Percentiles rank a stretch among this genome's conserved stretches.
These are phyloP conservation scores for Stevia rebaudiana DNA, from an alignment of 140 eudicot species.

Conservation along the genomic window DNA sequence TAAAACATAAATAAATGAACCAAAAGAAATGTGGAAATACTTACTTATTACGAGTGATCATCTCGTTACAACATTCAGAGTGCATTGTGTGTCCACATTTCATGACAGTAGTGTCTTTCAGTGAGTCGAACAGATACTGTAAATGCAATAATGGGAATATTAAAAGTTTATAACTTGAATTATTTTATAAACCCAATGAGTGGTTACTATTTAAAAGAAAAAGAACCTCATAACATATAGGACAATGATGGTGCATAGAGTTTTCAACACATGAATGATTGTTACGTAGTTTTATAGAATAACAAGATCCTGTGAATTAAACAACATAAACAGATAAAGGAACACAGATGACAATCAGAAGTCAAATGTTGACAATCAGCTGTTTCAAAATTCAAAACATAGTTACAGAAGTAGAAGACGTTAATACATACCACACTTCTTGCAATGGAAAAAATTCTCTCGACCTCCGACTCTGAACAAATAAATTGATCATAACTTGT, in stretches of 20 bases:
- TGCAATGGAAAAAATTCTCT: slow-evolving; percentile 88
- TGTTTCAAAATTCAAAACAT: neutral
- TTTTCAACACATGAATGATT: slow-evolving; percentile 65
- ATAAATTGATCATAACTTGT: neutral
- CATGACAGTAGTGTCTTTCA: slow-evolving; percentile 85
- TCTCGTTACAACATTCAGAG: slow-evolving; percentile 71
- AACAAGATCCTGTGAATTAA: slow-evolving; percentile 64
- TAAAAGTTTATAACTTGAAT: neutral
- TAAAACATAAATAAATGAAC: neutral
- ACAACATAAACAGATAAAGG: slow-evolving; percentile 12
- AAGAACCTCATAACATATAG: slow-evolving; percentile 90
- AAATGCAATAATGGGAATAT: slow-evolving; percentile 4
- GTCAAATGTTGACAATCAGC: neutral
- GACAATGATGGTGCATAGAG: slow-evolving; percentile 97
- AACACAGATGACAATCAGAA: neutral
- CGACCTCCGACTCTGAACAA: slow-evolving; percentile 72
- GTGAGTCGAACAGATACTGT: slow-evolving; percentile 90
- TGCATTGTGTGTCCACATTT: slow-evolving; percentile 99
- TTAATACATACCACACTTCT: slow-evolving; percentile 73
- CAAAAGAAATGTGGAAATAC: slow-evolving; percentile 12
- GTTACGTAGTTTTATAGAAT: slow-evolving; percentile 54
- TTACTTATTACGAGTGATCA: slow-evolving; percentile 79
- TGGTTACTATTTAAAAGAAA: neutral
- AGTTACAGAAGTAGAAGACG: neutral
- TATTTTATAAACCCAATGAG: neutral